Evolutionary conservation across 2,329 filamentous ascomycete species (phyloP).

Genomic region (Epichloe aotearoae): DNA sequence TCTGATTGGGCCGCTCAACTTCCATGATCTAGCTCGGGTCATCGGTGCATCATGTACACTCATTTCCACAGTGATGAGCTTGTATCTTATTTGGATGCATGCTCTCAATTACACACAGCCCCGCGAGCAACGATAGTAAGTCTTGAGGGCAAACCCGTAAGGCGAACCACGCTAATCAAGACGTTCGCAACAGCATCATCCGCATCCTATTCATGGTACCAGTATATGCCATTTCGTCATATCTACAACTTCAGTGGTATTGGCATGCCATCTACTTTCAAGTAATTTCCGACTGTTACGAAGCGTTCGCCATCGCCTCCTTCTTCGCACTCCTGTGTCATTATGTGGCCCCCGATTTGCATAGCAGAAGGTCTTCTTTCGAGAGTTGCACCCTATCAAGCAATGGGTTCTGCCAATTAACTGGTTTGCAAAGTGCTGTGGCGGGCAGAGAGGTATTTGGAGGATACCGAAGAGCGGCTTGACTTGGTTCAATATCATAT

Average conservation of each 20-base stretch:
- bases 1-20: constrained; percentile 35
- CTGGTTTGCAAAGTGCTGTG: constrained; percentile 58
- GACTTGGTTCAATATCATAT: constrained; percentile 84
- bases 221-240: constrained; percentile 62
- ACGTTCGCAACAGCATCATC: constrained; percentile 47
- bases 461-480: constrained; percentile 66
- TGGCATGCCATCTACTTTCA: constrained; percentile 68
- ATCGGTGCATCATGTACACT: constrained; percentile 34
- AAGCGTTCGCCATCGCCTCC: constrained; percentile 75
- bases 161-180: background rate
- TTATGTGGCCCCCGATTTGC: constrained; percentile 64
- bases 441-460: constrained; percentile 55
- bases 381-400: constrained; percentile 48
- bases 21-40: constrained; percentile 41
- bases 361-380: constrained; percentile 76
- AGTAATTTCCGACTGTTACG: constrained; percentile 73
- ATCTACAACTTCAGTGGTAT: constrained; percentile 63
- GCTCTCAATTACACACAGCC: constrained; percentile 48
- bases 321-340: constrained; percentile 77
- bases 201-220: constrained; percentile 83
- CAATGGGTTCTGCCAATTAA: constrained; percentile 64
- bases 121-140: constrained; percentile 44
- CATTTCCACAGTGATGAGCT: constrained; percentile 37
- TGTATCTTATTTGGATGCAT: constrained; percentile 46
- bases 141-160: background rate